phyloP scores from a whole-genome alignment of 257 asterid species.

The Cordia subcordata region DNA sequence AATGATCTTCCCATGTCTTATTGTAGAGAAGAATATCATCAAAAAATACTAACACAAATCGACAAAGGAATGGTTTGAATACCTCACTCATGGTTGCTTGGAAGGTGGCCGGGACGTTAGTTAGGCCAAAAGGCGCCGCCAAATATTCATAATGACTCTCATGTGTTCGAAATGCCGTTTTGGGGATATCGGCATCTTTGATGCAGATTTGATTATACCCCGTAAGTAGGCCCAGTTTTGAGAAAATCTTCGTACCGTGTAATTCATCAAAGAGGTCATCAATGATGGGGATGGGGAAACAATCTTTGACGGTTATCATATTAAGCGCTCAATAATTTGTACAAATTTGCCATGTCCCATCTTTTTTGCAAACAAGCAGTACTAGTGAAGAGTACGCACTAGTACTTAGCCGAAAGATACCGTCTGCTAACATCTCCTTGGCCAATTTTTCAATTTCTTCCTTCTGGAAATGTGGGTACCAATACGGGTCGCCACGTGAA shows the following conservation, averaged over 20 bases:
- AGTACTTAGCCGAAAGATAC: not conserved
- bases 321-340: not conserved
- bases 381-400: not conserved
- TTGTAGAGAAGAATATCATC: not conserved
- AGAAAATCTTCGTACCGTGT: not conserved
- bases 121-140: not conserved
- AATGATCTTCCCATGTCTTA: too few relatives aligned
- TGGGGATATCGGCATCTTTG: not conserved
- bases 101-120: not conserved
- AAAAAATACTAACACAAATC: not conserved
- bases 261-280: constrained; percentile 2
- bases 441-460: not conserved
- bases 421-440: not conserved
- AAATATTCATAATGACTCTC: not conserved
- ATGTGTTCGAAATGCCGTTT: not conserved
- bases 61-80: not conserved
- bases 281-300: not conserved
- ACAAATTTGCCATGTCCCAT: not conserved
- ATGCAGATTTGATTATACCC: not conserved
- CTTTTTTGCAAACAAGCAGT: not conserved
- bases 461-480: not conserved
- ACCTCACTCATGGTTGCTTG: not conserved
- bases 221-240: not conserved
- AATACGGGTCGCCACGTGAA: too few relatives aligned
- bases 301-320: not conserved